Evolutionary conservation across 31 red algal genomes (phyloP).

Genomic region (Bonnemaisonia californica): DNA sequence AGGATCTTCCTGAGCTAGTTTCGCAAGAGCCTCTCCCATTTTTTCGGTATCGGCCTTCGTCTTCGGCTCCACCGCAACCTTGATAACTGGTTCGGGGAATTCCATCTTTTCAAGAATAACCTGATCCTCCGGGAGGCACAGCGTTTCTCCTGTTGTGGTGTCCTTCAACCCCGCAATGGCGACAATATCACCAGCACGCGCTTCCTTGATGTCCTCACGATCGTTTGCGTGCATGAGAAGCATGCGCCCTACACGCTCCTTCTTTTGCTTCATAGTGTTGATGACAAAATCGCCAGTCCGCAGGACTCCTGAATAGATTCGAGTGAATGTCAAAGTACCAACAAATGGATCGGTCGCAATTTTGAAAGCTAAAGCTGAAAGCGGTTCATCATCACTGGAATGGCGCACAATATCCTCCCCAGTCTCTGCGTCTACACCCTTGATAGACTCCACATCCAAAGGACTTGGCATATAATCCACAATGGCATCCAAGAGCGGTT

Average conservation of each 20-base stretch:
- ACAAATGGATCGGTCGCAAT: conserved; percentile 99
- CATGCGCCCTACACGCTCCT: conserved; percentile 96
- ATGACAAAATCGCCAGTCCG: conserved; percentile 78
- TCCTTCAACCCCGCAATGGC: conserved; percentile 97
- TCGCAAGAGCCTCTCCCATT: conserved; percentile 85
- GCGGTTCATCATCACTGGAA: conserved; percentile 89
- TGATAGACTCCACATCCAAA: conserved; percentile 87
- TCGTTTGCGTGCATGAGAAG: conserved; percentile 99
- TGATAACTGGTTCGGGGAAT: conserved; percentile 98
- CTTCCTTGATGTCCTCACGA: conserved; percentile 94
- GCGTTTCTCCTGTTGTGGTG: conserved; percentile 96
- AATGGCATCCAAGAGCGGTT: conserved; percentile 96
- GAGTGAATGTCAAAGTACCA: conserved; percentile 93
- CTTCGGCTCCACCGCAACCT: conserved; percentile 96
- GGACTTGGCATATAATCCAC: conserved; percentile 96
- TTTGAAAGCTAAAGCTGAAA: conserved; percentile 99
- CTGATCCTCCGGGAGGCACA: conserved; percentile 75
- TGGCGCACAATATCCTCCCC: conserved; percentile 77
- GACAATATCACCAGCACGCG: conserved; percentile 97
- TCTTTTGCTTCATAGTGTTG: conserved; percentile 92
- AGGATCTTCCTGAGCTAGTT: conserved; percentile 96
- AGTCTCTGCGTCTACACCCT: conserved; percentile 75
- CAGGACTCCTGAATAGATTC: conserved; percentile 97
- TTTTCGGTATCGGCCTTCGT: conserved; percentile 99
- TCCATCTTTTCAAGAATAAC: conserved; percentile 99